phyloP scores from a whole-genome alignment of 208 protist genomes.

The Wallacemonas sp. region DNA sequence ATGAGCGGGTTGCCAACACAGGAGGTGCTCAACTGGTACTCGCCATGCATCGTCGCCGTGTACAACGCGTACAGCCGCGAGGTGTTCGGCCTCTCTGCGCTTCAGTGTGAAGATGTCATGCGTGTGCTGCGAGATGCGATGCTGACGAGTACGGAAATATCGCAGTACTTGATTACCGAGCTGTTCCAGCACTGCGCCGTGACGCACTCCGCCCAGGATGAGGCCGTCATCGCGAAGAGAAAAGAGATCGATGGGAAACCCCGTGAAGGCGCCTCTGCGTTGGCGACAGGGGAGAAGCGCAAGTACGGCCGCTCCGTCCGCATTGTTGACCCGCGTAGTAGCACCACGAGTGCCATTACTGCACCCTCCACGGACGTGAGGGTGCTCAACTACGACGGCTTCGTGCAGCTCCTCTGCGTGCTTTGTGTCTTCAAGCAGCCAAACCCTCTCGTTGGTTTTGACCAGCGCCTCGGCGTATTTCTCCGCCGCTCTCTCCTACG shows the following conservation, averaged over 20 bases:
- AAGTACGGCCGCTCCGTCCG: conserved; percentile 36
- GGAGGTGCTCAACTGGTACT: conserved; percentile 46
- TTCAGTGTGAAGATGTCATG: conserved; percentile 75
- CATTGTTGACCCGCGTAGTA: conserved; percentile 49
- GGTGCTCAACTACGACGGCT: conserved; percentile 77
- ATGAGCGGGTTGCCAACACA: conserved; percentile 54
- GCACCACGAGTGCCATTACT: conserved; percentile 17
- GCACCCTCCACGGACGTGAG: conserved; percentile 25
- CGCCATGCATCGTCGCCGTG: conserved; percentile 58
- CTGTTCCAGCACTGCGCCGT: conserved; percentile 78
- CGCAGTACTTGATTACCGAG: conserved; percentile 79
- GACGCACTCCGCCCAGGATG: conserved; percentile 45
- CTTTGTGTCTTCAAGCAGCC: conserved; percentile 87
- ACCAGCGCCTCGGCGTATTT: conserved; percentile 65
- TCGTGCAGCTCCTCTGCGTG: conserved; percentile 82
- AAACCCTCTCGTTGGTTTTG: conserved; percentile 80
- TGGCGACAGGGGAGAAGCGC: conserved; percentile 24
- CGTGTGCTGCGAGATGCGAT: conserved; percentile 82
- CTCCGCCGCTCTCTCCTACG: conserved; percentile 73
- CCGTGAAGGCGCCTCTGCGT: conserved; percentile 19
- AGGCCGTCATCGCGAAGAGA: conserved; percentile 42
- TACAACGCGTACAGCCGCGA: conserved; percentile 82
- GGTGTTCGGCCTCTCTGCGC: conserved; percentile 55
- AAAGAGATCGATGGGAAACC: conserved; percentile 61
- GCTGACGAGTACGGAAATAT: conserved; percentile 89